Conservation (phyloP, 352 stramenopile species). For the Phytophthora podocarpi region DNA sequence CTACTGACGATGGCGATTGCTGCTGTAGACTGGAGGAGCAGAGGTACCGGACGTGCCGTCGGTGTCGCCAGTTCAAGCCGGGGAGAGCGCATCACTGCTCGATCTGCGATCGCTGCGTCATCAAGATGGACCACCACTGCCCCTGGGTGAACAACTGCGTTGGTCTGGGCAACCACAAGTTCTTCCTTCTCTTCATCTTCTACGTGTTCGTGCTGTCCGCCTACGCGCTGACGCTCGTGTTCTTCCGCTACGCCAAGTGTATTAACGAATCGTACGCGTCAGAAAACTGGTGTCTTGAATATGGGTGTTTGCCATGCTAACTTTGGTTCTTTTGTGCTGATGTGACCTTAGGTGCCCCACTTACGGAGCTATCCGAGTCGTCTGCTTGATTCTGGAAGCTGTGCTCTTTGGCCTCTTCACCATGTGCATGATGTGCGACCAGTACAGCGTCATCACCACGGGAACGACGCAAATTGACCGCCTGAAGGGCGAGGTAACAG, state of each 20-base stretch:
- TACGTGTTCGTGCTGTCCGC: conserved; percentile 94
- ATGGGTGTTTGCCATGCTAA: conserved; percentile 1
- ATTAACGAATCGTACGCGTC: conserved; percentile 79
- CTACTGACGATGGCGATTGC: conserved; percentile 8
- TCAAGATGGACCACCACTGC: conserved; percentile 99
- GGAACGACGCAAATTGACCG: conserved; percentile 98
- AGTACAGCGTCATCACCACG: conserved; percentile 96
- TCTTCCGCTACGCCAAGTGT: conserved; percentile 89
- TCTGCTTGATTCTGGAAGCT: conserved; percentile 88
- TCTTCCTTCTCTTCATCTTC: conserved; percentile 91
- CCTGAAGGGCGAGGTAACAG: conserved; percentile 90
- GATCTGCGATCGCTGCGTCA: conserved; percentile 95
- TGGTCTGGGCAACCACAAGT: conserved; percentile 99
- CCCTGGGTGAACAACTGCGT: conserved; percentile 99
- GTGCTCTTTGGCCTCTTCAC: conserved; percentile 99
- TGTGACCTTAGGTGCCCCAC: conserved; percentile 59
- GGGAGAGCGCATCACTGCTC: conserved; percentile 96
- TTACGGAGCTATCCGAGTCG: conserved; percentile 74
- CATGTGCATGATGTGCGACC: conserved; percentile 98
- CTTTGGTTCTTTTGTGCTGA: conserved; percentile 12
- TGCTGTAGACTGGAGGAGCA: conserved; percentile 77
- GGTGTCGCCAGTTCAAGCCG: conserved; percentile 97
- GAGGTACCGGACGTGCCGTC: conserved; percentile 84
- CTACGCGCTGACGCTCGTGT: conserved; percentile 95
- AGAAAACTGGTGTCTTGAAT: not conserved